Conservation (phyloP, 352 stramenopile species). For the Globisporangium uncinulatum region DNA sequence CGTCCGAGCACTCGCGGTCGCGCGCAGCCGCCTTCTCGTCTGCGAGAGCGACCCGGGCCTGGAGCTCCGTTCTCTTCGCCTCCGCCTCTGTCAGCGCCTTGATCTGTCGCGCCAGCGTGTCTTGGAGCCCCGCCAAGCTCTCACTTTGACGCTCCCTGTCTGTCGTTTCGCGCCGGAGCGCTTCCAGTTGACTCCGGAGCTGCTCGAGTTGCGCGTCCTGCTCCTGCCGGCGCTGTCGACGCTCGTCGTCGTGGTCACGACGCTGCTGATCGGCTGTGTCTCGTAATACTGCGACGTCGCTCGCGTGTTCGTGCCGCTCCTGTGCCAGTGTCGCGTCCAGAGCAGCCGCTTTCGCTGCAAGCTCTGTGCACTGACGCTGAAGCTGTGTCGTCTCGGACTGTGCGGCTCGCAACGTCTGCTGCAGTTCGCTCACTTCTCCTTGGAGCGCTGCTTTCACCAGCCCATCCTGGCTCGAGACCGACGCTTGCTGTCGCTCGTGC, state of each 20-base stretch:
- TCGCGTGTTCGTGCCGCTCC: background rate
- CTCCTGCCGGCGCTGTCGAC: too few relatives aligned
- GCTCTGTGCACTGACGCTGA: constrained; percentile 12
- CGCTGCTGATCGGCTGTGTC: constrained; percentile 1
- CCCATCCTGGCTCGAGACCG: constrained; percentile 20
- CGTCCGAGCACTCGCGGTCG: background rate
- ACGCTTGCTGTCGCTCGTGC: constrained; percentile 18
- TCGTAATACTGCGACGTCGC: constrained; percentile 1
- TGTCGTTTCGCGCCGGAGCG: constrained; percentile 6
- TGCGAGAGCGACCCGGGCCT: background rate
- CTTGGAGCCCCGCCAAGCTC: constrained; percentile 12
- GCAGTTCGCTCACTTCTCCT: constrained; percentile 18
- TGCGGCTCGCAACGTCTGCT: constrained; percentile 11
- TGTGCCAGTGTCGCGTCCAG: background rate
- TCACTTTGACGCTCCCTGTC: constrained; percentile 7
- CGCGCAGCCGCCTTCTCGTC: constrained; percentile 4
- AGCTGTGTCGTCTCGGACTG: constrained; percentile 16
- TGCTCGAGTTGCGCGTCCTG: constrained; percentile 6
- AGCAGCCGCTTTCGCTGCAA: too few relatives aligned
- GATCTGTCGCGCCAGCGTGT: constrained; percentile 12
- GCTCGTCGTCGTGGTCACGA: constrained; percentile 8
- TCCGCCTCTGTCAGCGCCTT: constrained; percentile 12
- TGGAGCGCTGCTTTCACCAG: constrained; percentile 20
- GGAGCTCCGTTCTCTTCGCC: constrained; percentile 9
- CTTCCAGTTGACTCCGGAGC: constrained; percentile 5